A percentile compares a stretch with the other conserved stretches of the same genome.
Conservation (phyloP, 169 alveolate genomes). For the Plasmodium ovale region DNA sequence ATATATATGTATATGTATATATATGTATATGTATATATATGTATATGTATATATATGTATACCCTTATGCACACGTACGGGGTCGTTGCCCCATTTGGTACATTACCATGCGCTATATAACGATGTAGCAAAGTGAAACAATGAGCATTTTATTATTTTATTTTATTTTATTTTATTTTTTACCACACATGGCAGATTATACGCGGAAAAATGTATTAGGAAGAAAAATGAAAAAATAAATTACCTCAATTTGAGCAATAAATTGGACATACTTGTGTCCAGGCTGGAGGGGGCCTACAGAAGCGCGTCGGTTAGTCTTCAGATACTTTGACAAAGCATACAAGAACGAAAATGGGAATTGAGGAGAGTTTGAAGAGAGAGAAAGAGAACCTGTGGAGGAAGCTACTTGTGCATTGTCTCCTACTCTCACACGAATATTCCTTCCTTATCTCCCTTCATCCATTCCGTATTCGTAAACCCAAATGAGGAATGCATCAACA, state of each 20-base stretch:
- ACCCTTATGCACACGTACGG: too few species aligned
- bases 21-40: too few species aligned
- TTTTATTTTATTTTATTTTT: slow-evolving; percentile 4
- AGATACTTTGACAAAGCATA: not conserved
- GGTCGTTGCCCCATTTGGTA: too few species aligned
- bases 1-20: not conserved
- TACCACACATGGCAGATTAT: too few species aligned
- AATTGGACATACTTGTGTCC: slow-evolving; percentile 59
- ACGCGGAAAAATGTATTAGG: slow-evolving; percentile 72
- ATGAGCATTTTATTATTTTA: not conserved
- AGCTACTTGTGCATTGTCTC: too few species aligned
- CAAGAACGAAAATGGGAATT: not conserved
- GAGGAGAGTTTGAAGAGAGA: not conserved
- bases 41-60: too few species aligned
- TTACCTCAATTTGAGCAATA: slow-evolving; percentile 57
- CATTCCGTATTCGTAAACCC: too few species aligned
- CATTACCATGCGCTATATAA: too few species aligned
- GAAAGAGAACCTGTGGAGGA: not conserved
- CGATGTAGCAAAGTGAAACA: too few species aligned
- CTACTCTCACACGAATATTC: too few species aligned
- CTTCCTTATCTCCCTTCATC: too few species aligned
- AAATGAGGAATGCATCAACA: too few species aligned
- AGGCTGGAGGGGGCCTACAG: slow-evolving; percentile 67
- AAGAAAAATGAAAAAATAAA: slow-evolving; percentile 69
- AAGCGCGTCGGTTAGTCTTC: slow-evolving; percentile 43